A percentile compares a stretch with the other conserved stretches of the same genome.
phyloP scores from a whole-genome alignment of 2,329 filamentous ascomycete genomes.

The Chaetothyriales sp. region DNA sequence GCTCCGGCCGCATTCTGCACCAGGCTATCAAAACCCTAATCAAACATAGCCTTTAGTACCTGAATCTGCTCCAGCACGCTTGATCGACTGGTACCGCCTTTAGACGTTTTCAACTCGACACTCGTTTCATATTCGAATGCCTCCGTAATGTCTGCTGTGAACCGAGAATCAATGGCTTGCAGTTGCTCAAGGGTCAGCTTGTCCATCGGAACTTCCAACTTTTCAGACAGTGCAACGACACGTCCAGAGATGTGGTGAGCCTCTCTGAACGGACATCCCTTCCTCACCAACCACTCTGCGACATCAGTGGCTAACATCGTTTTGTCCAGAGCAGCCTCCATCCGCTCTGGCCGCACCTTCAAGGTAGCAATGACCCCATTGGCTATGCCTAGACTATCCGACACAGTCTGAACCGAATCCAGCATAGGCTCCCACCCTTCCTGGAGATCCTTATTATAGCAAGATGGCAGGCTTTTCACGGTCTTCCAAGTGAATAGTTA shows the following conservation, averaged over 20 bases:
- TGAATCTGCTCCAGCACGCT: slow-evolving; percentile 57
- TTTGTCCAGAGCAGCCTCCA: slow-evolving; percentile 64
- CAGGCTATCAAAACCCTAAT: too few species aligned
- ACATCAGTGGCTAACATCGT: slow-evolving; percentile 62
- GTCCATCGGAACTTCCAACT: slow-evolving; percentile 54
- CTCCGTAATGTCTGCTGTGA: slow-evolving; percentile 56
- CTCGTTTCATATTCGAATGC: slow-evolving; percentile 66
- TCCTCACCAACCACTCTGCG: slow-evolving; percentile 35
- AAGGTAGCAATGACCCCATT: slow-evolving; percentile 67
- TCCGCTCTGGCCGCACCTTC: slow-evolving; percentile 55
- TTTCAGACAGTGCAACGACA: slow-evolving; percentile 58
- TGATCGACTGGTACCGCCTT: slow-evolving; percentile 63
- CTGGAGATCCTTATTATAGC: slow-evolving; percentile 89
- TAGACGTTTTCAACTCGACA: slow-evolving; percentile 64
- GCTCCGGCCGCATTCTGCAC: too few species aligned
- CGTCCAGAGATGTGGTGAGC: slow-evolving; percentile 66
- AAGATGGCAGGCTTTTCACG: slow-evolving; percentile 60
- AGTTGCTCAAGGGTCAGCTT: slow-evolving; percentile 53
- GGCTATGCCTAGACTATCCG: slow-evolving; percentile 69
- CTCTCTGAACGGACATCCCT: slow-evolving; percentile 58
- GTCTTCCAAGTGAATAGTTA: too few species aligned
- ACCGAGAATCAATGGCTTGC: slow-evolving; percentile 52
- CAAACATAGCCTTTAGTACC: too few species aligned
- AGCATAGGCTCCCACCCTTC: slow-evolving; percentile 77
- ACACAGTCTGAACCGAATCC: slow-evolving; percentile 63